A percentile compares a stretch with the other conserved stretches of the same genome.
Conservation (phyloP, 352 stramenopile species). For the Salisapilia sapeloensis region DNA sequence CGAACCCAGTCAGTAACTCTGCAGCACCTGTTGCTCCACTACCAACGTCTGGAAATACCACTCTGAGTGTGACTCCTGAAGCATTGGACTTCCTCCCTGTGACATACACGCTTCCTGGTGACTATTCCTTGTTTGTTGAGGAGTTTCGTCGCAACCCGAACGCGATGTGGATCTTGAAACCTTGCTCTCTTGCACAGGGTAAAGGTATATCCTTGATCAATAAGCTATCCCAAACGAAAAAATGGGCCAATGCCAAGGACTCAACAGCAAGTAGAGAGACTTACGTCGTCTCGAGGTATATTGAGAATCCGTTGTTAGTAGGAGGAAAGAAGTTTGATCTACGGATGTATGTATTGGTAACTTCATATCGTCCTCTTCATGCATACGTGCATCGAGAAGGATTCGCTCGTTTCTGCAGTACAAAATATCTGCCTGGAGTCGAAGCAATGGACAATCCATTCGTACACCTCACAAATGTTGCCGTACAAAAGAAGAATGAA, state of each 20-base stretch:
- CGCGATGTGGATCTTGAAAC: constrained; percentile 92
- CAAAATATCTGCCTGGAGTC: constrained; percentile 70
- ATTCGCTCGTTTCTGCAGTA: constrained; percentile 87
- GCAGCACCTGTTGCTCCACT: neutral
- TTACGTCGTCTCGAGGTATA: constrained; percentile 83
- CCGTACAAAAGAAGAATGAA: constrained; percentile 82
- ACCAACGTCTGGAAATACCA: neutral
- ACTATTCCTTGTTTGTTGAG: constrained; percentile 90
- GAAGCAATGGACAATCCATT: constrained; percentile 86
- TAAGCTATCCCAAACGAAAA: constrained; percentile 84
- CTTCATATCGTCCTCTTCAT: constrained; percentile 76
- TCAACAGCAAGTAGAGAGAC: constrained; percentile 55
- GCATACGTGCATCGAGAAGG: constrained; percentile 70
- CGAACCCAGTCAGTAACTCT: neutral
- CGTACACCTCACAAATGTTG: constrained; percentile 81
- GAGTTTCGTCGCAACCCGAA: constrained; percentile 73
- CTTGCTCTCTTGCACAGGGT: constrained; percentile 75
- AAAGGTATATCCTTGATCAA: constrained; percentile 91
- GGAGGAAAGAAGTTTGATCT: constrained; percentile 90
- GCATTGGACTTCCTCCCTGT: constrained; percentile 69
- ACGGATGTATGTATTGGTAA: constrained; percentile 84
- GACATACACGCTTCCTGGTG: constrained; percentile 86
- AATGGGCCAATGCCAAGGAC: constrained; percentile 59
- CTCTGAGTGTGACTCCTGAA: constrained; percentile 3
- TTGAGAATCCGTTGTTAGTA: constrained; percentile 79